phyloP scores from a whole-genome alignment of 257 asterid genomes.

The Ocimum tenuiflorum region DNA sequence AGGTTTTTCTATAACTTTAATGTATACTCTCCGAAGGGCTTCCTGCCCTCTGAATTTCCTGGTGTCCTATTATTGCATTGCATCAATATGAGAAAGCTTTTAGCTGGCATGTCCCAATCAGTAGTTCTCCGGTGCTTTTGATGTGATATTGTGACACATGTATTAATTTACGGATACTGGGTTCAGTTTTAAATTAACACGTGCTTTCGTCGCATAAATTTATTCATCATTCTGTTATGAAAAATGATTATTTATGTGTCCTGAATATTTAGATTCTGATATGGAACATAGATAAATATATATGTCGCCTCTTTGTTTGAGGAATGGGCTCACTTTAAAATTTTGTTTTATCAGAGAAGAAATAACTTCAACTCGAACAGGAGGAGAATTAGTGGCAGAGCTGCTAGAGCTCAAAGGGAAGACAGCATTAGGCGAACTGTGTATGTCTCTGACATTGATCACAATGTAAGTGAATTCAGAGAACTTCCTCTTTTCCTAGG shows the following conservation, averaged over 20 bases:
- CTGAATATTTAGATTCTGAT: not conserved
- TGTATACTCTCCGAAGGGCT: not conserved
- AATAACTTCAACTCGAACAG: slow-evolving; percentile 45
- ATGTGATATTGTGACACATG: not conserved
- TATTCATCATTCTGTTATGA: not conserved
- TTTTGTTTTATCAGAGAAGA: slow-evolving; percentile 48
- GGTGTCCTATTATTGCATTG: not conserved
- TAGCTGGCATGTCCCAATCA: not conserved
- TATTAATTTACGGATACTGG: not conserved
- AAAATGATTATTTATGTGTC: not conserved
- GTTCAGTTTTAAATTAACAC: not conserved
- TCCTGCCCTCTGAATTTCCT: not conserved
- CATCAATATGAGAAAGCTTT: not conserved
- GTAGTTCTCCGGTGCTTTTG: not conserved
- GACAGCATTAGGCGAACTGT: slow-evolving; percentile 81
- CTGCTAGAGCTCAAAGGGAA: slow-evolving; percentile 75
- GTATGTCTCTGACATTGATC: slow-evolving; percentile 76
- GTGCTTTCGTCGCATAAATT: not conserved
- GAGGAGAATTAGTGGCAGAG: slow-evolving; percentile 56
- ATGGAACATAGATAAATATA: not conserved
- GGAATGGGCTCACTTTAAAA: not conserved
- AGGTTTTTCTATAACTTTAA: not conserved
- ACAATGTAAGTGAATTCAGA: slow-evolving; percentile 42
- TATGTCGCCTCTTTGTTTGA: not conserved
- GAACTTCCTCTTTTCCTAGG: not conserved